Base-by-base conservation (phyloP, 257 asterid species). In the Striga asiatica region DNA sequence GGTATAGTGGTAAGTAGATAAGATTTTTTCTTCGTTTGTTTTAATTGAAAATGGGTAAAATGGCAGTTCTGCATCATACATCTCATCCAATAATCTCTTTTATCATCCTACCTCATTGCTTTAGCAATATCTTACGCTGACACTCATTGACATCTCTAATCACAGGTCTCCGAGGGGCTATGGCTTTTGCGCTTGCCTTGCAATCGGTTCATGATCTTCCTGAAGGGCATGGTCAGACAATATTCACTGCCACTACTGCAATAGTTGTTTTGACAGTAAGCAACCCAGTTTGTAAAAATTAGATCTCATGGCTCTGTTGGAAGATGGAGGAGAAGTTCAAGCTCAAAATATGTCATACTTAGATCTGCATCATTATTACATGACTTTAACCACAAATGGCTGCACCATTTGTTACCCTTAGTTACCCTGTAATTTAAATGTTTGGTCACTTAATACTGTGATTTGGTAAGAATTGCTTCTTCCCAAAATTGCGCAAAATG, bases 121-220 rank as follows among this genome's bases (percentile, higher is more conserved):
- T 32, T 51, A 28, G 50, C 38, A 14, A 52, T 61, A 54, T 25
- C 54, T 10, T 18, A 47, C 58, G 12, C 21, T 16, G 7, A 25
- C 75, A 27, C 42, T 62, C 37, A 23, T 9, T 52, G 54, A 32
- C 39, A 48, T 32, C 62, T 58, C 37, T 55, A 43, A 39, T 68
- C 53, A 55, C 74, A 92, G 99, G 97, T 12, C 99, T 92, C 61
- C 84, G 97, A 70, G 99, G 99, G 58, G 97, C 99, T 63, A 92
- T 92, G 99, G 95, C 99, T 46, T 92, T 88, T 82, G 97, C 99
- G 10, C 86, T 92, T 42, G 95, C 99, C 25, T 76, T 92, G 74
- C 99, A 92, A 72, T 82, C 95, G 51, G 74, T 88, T 58, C 99
- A 92, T 64, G 99, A 92, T 81, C 99, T 92, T 72, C 99, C 97